Conservation (phyloP, 139 green algal species). For the Chlamydomonas urium region DNA sequence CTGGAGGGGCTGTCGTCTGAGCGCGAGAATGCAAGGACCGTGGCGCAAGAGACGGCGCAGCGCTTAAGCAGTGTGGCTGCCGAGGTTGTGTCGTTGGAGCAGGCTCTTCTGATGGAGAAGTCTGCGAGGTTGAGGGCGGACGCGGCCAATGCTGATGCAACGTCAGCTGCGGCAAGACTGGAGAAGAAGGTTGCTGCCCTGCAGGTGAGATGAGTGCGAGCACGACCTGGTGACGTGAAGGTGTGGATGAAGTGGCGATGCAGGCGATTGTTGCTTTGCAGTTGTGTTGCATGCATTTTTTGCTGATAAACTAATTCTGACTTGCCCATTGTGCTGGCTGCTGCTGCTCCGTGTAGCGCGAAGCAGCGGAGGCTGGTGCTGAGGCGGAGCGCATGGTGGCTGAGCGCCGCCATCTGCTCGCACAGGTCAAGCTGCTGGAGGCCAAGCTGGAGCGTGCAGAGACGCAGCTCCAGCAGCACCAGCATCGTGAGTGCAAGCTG, state of each 20-base stretch:
- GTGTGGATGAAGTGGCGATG: too few species aligned
- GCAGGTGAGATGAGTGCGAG: too few species aligned
- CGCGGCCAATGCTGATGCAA: neutral
- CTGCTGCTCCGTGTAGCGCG: too few species aligned
- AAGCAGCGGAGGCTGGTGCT: constrained; percentile 17
- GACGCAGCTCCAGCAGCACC: neutral
- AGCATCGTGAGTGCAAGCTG: neutral
- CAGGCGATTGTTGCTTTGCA: too few species aligned
- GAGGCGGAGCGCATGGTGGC: too few species aligned
- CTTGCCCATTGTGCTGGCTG: too few species aligned
- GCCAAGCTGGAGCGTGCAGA: constrained; percentile 19
- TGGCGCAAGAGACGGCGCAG: constrained; percentile 18
- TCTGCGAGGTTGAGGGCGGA: constrained; percentile 20
- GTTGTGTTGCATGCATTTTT: too few species aligned
- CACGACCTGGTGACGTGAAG: too few species aligned
- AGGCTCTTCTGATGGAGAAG: constrained; percentile 28
- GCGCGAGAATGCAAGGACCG: constrained; percentile 17
- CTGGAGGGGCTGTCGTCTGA: constrained; percentile 30
- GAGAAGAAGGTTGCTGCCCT: constrained; percentile 18
- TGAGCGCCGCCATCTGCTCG: constrained; percentile 32
- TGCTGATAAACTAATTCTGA: too few species aligned
- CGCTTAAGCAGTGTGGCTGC: constrained; percentile 24
- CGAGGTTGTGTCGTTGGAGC: constrained; percentile 34
- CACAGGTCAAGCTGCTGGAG: constrained; percentile 35
- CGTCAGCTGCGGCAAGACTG: neutral